phyloP scores from a whole-genome alignment of 1,284 basidiomycete genomes.

The Thecaphora thlaspeos region DNA sequence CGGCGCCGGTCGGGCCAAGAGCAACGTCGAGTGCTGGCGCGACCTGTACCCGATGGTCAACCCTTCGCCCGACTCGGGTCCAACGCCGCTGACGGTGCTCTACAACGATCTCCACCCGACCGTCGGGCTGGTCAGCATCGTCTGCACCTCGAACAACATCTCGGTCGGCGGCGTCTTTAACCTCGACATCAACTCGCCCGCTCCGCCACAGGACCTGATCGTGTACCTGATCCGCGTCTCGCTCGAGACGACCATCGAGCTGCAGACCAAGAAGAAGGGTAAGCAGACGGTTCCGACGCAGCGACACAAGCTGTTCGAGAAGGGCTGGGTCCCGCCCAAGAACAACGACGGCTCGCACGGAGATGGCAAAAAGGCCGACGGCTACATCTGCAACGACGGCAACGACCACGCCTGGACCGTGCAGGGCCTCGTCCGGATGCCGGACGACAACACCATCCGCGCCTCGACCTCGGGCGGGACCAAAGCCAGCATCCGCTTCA shows the following conservation, averaged over 20 bases:
- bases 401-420: slow-evolving; percentile 54
- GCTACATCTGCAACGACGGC: slow-evolving; percentile 44
- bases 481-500: slow-evolving; percentile 47
- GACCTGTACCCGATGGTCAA: slow-evolving; percentile 57
- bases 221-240: slow-evolving; percentile 55
- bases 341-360: slow-evolving; percentile 45
- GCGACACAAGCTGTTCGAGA: slow-evolving; percentile 53
- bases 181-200: slow-evolving; percentile 55
- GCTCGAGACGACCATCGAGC: slow-evolving; percentile 53
- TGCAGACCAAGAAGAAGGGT: slow-evolving; percentile 43
- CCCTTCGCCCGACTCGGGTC: slow-evolving; percentile 50
- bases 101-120: slow-evolving; percentile 58
- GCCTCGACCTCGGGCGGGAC: slow-evolving; percentile 48
- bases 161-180: slow-evolving; percentile 57
- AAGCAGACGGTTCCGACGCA: slow-evolving; percentile 51
- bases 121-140: slow-evolving; percentile 53
- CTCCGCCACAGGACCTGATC: slow-evolving; percentile 48
- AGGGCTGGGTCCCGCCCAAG: slow-evolving; percentile 52
- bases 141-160: slow-evolving; percentile 56
- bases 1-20: slow-evolving; percentile 51
- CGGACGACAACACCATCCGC: slow-evolving; percentile 55
- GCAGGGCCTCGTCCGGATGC: slow-evolving; percentile 54
- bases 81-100: slow-evolving; percentile 53
- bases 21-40: slow-evolving; percentile 53
- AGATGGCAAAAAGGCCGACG: slow-evolving; percentile 48